phyloP scores from a whole-genome alignment of 163 green algal genomes.

The Chlamydomonas reinhardtii region DNA sequence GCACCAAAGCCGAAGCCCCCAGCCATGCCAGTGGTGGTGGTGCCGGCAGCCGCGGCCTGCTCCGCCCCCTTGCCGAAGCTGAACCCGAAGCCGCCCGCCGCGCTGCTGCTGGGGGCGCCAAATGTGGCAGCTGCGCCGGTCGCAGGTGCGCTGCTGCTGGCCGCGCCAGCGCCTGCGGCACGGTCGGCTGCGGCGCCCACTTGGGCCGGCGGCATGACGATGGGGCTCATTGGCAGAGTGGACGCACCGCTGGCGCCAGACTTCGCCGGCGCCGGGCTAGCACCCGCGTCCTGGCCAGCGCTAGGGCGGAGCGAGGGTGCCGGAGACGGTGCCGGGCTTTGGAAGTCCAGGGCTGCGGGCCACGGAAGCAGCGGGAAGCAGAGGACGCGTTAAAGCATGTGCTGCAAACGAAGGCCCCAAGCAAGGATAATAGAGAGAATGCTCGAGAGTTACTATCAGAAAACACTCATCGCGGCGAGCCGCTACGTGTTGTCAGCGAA shows the following conservation, averaged over 20 bases:
- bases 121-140: too few species aligned
- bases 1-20: neutral
- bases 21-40: neutral
- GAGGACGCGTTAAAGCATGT: too few species aligned
- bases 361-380: neutral
- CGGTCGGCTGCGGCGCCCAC: neutral
- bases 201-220: neutral
- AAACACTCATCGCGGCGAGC: slow-evolving; percentile 28
- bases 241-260: neutral
- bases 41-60: neutral
- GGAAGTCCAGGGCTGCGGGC: slow-evolving; percentile 32
- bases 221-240: slow-evolving; percentile 36
- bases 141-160: neutral
- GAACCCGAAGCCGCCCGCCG: neutral
- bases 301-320: neutral
- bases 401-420: too few species aligned
- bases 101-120: neutral
- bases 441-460: slow-evolving; percentile 35
- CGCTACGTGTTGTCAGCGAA: slow-evolving; percentile 36
- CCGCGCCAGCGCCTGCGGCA: neutral
- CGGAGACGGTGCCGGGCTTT: neutral
- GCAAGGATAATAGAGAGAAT: neutral
- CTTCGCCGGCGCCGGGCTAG: neutral
- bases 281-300: neutral
- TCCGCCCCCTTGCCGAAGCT: neutral